Evolutionary conservation across 495 filamentous ascomycete species (phyloP).

Genomic region (Aspergillus funiculosus): DNA sequence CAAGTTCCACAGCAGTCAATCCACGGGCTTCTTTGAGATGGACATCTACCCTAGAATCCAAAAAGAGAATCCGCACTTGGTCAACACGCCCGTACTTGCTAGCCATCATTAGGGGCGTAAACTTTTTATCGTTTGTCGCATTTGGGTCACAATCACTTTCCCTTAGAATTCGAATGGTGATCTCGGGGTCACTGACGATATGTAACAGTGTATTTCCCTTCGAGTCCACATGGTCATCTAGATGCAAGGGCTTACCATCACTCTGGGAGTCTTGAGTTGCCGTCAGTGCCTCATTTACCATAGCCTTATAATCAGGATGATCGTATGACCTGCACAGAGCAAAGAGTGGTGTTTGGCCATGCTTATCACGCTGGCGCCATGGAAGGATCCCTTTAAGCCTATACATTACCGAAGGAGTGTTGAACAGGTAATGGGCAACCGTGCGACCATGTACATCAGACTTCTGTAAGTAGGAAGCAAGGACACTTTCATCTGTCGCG

Average conservation of each 20-base stretch:
- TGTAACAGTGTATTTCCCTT: conserved; percentile 95
- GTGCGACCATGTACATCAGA: conserved; percentile 84
- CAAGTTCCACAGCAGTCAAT: conserved; percentile 90
- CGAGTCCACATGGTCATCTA: conserved; percentile 87
- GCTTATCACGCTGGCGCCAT: conserved; percentile 88
- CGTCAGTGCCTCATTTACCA: conserved; percentile 76
- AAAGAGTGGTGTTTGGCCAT: conserved; percentile 94
- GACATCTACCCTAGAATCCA: conserved; percentile 80
- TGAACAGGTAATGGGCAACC: conserved; percentile 93
- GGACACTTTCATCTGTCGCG: conserved; percentile 43
- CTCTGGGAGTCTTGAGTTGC: conserved; percentile 68
- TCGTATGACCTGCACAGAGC: conserved; percentile 94
- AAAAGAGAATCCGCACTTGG: conserved; percentile 81
- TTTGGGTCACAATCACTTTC: conserved; percentile 91
- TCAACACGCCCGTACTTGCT: conserved; percentile 97
- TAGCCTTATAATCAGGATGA: conserved; percentile 73
- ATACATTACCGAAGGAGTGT: conserved; percentile 71
- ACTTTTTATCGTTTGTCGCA: conserved; percentile 90
- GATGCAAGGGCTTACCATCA: conserved; percentile 71
- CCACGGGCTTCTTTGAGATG: conserved; percentile 80
- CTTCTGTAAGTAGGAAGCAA: conserved; percentile 60
- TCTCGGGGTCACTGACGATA: conserved; percentile 77
- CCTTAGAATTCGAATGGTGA: conserved; percentile 68
- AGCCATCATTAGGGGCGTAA: conserved; percentile 97
- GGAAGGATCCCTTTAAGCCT: conserved; percentile 70